Percentiles rank a stretch among this genome's conserved stretches.
phyloP scores from a whole-genome alignment of 371 early-diverging fungal genomes.

The Mucor irregularis region DNA sequence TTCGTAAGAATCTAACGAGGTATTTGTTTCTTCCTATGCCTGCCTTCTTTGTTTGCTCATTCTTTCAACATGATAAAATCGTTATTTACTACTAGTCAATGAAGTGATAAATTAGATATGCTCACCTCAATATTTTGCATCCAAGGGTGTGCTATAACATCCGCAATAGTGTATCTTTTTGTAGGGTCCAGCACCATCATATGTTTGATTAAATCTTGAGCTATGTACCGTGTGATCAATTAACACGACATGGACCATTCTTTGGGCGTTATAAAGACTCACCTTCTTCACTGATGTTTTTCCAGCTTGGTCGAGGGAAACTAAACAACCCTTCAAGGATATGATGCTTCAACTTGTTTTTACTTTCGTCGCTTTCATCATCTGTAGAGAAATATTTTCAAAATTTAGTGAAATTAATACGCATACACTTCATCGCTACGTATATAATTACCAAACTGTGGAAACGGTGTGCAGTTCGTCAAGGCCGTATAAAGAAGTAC shows the following conservation, averaged over 20 bases:
- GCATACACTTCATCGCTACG: not conserved
- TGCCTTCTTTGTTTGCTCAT: not conserved
- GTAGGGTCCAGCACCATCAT: slow-evolving; percentile 8
- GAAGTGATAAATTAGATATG: not conserved
- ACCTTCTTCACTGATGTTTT: slow-evolving; percentile 10
- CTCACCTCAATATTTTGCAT: slow-evolving; percentile 21
- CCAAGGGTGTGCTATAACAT: slow-evolving; percentile 29
- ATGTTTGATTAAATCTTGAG: slow-evolving; percentile 10
- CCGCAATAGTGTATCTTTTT: slow-evolving; percentile 8
- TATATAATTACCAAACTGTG: slow-evolving; percentile 5
- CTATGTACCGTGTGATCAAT: not conserved
- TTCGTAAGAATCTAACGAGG: too few species aligned
- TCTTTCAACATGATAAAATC: too few species aligned
- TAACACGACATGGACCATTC: not conserved
- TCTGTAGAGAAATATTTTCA: not conserved
- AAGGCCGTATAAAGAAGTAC: slow-evolving; percentile 93
- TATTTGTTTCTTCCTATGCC: too few species aligned
- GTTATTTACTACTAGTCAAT: too few species aligned
- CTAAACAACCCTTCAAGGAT: slow-evolving; percentile 5
- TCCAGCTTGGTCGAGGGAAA: slow-evolving; percentile 9
- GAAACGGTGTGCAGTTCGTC: slow-evolving; percentile 91
- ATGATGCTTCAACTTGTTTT: not conserved
- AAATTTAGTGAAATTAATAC: not conserved
- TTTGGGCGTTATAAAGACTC: not conserved
- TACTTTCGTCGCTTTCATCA: not conserved